These are phyloP conservation scores for Chalaropsis ovoidea DNA, from an alignment of 2,329 filamentous ascomycete genomes.

Conservation along the genomic window DNA sequence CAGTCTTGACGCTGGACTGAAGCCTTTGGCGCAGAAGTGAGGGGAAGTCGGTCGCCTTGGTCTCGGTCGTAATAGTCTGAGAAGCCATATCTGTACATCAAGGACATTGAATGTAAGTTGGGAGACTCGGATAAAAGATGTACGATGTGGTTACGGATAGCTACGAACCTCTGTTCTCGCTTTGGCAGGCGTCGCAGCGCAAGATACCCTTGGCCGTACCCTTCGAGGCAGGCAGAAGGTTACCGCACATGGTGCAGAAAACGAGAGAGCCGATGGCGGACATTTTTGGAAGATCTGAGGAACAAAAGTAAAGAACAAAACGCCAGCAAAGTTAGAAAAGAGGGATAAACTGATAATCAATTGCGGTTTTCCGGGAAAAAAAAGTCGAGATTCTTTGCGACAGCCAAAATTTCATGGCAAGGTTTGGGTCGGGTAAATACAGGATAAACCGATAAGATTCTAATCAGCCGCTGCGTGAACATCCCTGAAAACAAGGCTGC, in stretches of 20 bases:
- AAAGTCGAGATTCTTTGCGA: slow-evolving; percentile 13
- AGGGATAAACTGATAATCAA: neutral
- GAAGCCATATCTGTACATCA: slow-evolving; percentile 54
- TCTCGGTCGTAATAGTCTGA: slow-evolving; percentile 67
- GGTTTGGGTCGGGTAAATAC: neutral
- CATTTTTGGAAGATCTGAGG: slow-evolving; percentile 46
- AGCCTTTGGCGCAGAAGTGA: slow-evolving; percentile 77
- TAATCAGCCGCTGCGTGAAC: slow-evolving; percentile 17
- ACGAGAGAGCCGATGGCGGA: slow-evolving; percentile 81
- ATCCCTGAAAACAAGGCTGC: slow-evolving; percentile 25
- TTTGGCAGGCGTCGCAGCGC: slow-evolving; percentile 75
- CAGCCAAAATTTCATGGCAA: slow-evolving; percentile 20
- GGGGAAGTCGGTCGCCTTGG: slow-evolving; percentile 84
- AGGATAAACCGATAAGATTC: slow-evolving; percentile 20
- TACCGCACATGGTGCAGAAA: slow-evolving; percentile 89
- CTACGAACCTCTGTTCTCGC: slow-evolving; percentile 64
- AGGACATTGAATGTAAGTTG: slow-evolving; percentile 21
- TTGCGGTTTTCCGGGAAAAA: neutral
- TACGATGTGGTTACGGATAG: neutral
- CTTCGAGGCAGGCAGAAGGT: slow-evolving; percentile 71
- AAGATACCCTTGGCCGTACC: slow-evolving; percentile 66
- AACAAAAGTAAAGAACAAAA: slow-evolving; percentile 15
- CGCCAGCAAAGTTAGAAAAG: neutral
- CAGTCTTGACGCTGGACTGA: slow-evolving; percentile 69
- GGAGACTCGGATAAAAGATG: neutral